A percentile compares a stretch with the other conserved stretches of the same genome.
These are phyloP conservation scores for Eimeria necatrix DNA, from an alignment of 169 alveolate genomes.

Conservation along the genomic window DNA sequence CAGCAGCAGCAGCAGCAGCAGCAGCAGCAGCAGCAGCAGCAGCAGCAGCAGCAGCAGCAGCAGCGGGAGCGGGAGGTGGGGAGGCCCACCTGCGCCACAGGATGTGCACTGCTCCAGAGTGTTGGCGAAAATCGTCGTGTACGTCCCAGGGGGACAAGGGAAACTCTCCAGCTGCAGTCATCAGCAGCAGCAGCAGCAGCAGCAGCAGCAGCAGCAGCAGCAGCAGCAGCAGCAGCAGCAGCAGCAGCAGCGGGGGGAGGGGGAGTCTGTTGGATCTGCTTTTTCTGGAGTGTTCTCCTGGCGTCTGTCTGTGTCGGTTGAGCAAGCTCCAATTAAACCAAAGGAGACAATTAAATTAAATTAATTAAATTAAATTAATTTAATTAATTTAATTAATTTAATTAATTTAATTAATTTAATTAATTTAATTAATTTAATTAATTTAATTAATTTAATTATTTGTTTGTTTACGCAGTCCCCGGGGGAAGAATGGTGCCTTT, in stretches of 20 bases:
- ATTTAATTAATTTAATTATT: not conserved
- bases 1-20: not conserved
- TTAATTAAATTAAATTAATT: too few species aligned
- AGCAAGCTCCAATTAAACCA: too few species aligned
- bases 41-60: not conserved
- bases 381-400: too few species aligned
- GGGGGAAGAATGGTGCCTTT: not conserved
- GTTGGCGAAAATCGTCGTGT: not conserved
- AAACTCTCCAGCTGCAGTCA: conserved; percentile 23
- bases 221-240: not conserved
- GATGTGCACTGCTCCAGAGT: conserved; percentile 1
- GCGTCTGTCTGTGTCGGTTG: not conserved
- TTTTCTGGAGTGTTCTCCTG: not conserved
- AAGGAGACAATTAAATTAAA: too few species aligned
- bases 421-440: not conserved
- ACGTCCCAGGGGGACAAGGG: conserved; percentile 62
- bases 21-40: not conserved
- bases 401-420: too few species aligned
- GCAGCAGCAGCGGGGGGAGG: not conserved
- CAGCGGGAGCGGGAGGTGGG: not conserved
- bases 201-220: not conserved
- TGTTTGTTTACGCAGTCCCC: conserved; percentile 32
- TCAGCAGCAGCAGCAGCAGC: conserved; percentile 22
- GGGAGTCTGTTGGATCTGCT: not conserved
- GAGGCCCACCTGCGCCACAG: conserved; percentile 29